Evolutionary conservation across 108 stramenopile genomes (phyloP).

Genomic region (Pseudonitzschia delicatissima): DNA sequence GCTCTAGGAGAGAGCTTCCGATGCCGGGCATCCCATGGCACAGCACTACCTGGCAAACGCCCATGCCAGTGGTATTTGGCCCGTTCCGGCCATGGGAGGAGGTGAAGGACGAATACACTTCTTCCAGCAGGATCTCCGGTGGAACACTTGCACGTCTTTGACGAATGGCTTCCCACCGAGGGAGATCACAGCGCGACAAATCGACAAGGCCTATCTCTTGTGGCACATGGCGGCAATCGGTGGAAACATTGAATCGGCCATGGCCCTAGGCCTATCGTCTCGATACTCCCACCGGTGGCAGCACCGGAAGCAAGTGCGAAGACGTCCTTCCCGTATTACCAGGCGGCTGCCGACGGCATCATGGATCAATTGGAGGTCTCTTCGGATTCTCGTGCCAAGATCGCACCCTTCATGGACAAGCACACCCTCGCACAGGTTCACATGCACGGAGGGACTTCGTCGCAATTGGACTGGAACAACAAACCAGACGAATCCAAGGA

Average conservation of each 20-base stretch:
- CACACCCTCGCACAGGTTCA: conserved; percentile 75
- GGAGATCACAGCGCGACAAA: conserved; percentile 38
- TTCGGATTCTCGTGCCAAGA: conserved; percentile 54
- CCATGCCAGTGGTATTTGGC: conserved; percentile 71
- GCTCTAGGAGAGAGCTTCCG: conserved; percentile 62
- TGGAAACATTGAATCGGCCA: conserved; percentile 79
- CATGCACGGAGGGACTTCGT: conserved; percentile 74
- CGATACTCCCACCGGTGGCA: background rate
- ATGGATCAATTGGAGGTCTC: conserved; percentile 71
- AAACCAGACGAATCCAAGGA: conserved; percentile 81
- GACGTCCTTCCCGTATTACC: conserved; percentile 76
- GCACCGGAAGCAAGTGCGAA: conserved; percentile 32
- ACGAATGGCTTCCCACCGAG: conserved; percentile 46
- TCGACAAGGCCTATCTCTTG: conserved; percentile 54
- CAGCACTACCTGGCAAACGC: conserved; percentile 72
- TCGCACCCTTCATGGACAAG: conserved; percentile 67
- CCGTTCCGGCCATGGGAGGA: conserved; percentile 20
- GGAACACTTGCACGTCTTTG: conserved; percentile 37
- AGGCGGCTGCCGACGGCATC: conserved; percentile 73
- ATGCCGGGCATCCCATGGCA: conserved; percentile 72
- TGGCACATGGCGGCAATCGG: conserved; percentile 73
- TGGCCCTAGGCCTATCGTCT: conserved; percentile 58
- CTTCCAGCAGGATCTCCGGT: background rate
- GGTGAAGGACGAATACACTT: background rate
- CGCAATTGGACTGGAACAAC: conserved; percentile 59